A percentile compares a stretch with the other conserved stretches of the same genome.
Conservation (phyloP, 139 green algal genomes). For the Chlorella sorokiniana region DNA sequence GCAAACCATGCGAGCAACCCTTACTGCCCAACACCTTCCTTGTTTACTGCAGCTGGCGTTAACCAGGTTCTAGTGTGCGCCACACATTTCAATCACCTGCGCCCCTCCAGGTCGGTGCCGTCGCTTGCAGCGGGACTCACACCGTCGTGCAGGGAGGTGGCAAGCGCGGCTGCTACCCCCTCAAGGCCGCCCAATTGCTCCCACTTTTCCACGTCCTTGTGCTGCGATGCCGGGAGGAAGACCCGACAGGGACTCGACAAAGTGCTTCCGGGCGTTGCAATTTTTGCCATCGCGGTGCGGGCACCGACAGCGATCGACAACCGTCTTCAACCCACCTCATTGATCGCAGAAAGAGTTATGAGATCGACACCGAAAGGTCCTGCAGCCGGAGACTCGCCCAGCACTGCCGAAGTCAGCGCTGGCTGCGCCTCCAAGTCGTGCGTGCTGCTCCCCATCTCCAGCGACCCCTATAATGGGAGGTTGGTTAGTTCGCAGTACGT, state of each 20-base stretch:
- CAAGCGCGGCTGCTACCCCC: slow-evolving; percentile 63
- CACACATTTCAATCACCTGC: not conserved
- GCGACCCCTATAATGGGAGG: too few species aligned
- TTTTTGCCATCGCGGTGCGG: not conserved
- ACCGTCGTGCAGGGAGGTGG: slow-evolving; percentile 51
- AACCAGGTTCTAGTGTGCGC: too few species aligned
- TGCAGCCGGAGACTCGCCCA: not conserved
- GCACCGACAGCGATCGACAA: too few species aligned
- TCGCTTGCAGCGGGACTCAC: slow-evolving; percentile 35
- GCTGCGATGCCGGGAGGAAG: too few species aligned
- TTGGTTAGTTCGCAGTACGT: too few species aligned
- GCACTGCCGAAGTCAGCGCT: not conserved
- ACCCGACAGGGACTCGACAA: not conserved
- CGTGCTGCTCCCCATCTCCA: not conserved
- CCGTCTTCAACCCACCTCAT: slow-evolving; percentile 31
- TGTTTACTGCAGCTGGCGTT: not conserved
- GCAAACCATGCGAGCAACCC: too few species aligned
- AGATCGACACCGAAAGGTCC: not conserved
- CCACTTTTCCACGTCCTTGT: slow-evolving; percentile 65
- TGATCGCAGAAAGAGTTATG: not conserved
- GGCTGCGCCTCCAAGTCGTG: slow-evolving; percentile 7
- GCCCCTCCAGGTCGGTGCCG: slow-evolving; percentile 30
- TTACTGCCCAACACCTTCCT: too few species aligned
- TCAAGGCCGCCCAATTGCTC: slow-evolving; percentile 55
- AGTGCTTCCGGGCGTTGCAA: not conserved